A percentile compares a stretch with the other conserved stretches of the same genome.
These are phyloP conservation scores for Diplodia scrobiculata DNA, from an alignment of 2,329 filamentous ascomycete genomes.

Conservation along the genomic window DNA sequence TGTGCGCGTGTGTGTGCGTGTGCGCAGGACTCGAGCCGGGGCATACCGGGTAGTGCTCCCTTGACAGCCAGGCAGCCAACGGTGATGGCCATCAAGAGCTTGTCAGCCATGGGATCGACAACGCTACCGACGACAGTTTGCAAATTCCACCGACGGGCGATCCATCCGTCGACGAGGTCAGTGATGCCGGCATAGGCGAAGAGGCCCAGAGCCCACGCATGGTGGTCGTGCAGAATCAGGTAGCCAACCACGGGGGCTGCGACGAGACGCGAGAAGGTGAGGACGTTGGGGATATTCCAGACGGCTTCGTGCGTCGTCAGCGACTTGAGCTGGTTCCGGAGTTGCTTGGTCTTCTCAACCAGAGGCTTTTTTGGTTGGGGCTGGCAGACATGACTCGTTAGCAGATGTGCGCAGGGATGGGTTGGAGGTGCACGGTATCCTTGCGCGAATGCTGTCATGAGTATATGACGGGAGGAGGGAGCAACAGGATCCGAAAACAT, in stretches of 20 bases:
- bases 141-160: conserved; percentile 81
- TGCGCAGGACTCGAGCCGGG: conserved; percentile 18
- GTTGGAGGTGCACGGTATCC: conserved; percentile 15
- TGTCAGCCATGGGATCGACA: conserved; percentile 96
- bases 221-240: conserved; percentile 79
- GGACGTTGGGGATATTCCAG: conserved; percentile 91
- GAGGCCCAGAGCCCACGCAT: conserved; percentile 76
- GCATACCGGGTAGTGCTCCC: conserved; percentile 74
- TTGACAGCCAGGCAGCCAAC: conserved; percentile 83
- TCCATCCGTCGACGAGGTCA: conserved; percentile 90
- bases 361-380: conserved; percentile 33
- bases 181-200: conserved; percentile 91
- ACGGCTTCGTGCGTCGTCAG: conserved; percentile 75
- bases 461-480: not conserved
- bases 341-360: conserved; percentile 36
- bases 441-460: conserved; percentile 10
- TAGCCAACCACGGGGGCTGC: conserved; percentile 87
- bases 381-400: conserved; percentile 26
- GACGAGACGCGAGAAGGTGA: conserved; percentile 82
- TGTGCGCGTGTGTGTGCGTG: conserved; percentile 15
- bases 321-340: conserved; percentile 39
- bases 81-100: conserved; percentile 89
- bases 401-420: conserved; percentile 23
- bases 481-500: not conserved
- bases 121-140: conserved; percentile 94